These are phyloP conservation scores for Hygrocybe coccinea DNA, from an alignment of 768 basidiomycete species.

Conservation along the genomic window DNA sequence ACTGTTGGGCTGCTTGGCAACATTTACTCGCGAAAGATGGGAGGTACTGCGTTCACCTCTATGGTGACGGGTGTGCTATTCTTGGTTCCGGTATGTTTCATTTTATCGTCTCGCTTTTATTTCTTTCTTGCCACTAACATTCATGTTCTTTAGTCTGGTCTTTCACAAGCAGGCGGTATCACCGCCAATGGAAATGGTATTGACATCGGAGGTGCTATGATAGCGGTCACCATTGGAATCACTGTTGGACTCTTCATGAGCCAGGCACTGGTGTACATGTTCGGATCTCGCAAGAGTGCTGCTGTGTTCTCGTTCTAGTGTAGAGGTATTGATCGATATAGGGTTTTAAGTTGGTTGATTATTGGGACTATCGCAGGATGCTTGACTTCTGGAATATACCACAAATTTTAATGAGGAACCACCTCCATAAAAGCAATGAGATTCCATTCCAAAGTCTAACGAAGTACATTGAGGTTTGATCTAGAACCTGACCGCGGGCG, in stretches of 20 bases:
- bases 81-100: conserved; percentile 68
- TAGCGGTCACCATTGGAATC: conserved; percentile 85
- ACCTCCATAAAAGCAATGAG: background rate
- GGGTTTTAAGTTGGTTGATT: background rate
- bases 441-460: background rate
- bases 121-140: conserved; percentile 3
- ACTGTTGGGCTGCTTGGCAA: conserved; percentile 76
- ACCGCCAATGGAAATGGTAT: conserved; percentile 76
- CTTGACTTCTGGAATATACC: background rate
- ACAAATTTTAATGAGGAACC: background rate
- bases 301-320: conserved; percentile 71
- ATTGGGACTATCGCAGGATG: too few species aligned
- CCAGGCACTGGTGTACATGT: conserved; percentile 81
- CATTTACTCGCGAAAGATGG: conserved; percentile 73
- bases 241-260: conserved; percentile 88
- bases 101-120: background rate
- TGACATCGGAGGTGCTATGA: conserved; percentile 83
- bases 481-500: conserved; percentile 88
- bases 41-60: conserved; percentile 82
- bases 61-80: conserved; percentile 90
- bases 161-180: conserved; percentile 83
- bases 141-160: conserved; percentile 53
- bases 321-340: background rate
- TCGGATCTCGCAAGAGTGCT: conserved; percentile 77
- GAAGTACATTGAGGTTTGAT: background rate